Conservation (phyloP, 1,284 basidiomycete genomes). For the Coniferiporia sulphurascens region DNA sequence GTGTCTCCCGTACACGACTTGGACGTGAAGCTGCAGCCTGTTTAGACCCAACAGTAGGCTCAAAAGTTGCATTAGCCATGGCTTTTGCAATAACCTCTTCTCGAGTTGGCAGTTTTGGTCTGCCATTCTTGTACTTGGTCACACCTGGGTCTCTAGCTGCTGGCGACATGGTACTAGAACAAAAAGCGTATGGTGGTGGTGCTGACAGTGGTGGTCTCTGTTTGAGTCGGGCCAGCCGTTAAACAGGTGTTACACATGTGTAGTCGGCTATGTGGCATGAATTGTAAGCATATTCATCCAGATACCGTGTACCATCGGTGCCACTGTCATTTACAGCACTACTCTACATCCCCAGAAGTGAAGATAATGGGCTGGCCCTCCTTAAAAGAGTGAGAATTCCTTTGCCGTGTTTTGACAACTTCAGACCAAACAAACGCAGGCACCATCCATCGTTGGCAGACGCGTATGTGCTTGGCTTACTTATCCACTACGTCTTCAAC, state of each 20-base stretch:
- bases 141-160: no score
- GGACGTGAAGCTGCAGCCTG: neutral
- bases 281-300: no score
- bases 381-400: slow-evolving; percentile 67
- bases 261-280: no score
- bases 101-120: neutral
- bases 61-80: neutral
- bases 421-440: slow-evolving; percentile 36
- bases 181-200: no score
- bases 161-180: no score
- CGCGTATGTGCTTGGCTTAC: slow-evolving; percentile 81
- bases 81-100: neutral
- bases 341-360: slow-evolving; percentile 87
- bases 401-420: neutral
- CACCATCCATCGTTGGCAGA: slow-evolving; percentile 73
- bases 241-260: no score
- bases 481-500: slow-evolving; percentile 88
- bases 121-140: neutral
- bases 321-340: no score
- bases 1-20: neutral
- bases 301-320: no score
- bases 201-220: no score
- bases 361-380: slow-evolving; percentile 82
- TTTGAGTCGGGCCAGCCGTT: no score
- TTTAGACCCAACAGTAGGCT: neutral